These are phyloP conservation scores for Elongisporangium prolatum DNA, from an alignment of 352 stramenopile species.

Conservation along the genomic window DNA sequence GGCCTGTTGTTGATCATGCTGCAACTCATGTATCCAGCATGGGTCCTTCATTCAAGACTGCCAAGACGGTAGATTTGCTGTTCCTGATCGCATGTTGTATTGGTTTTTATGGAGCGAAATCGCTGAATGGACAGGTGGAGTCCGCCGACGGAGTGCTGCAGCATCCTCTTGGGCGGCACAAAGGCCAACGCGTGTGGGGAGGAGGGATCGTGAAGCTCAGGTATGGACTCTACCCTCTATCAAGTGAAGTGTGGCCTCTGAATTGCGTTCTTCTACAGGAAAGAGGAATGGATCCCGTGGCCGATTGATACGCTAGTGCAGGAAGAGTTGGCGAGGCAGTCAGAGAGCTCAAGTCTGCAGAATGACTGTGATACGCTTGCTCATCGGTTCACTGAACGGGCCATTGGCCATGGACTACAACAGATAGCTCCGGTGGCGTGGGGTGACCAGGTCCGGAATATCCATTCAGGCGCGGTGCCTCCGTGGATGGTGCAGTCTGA, in stretches of 20 bases:
- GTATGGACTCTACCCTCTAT: slow-evolving; percentile 6
- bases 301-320: slow-evolving; percentile 52
- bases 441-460: slow-evolving; percentile 40
- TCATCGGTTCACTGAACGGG: slow-evolving; percentile 48
- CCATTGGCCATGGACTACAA: slow-evolving; percentile 32
- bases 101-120: background rate
- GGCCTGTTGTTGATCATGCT: background rate
- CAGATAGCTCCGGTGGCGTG: slow-evolving; percentile 38
- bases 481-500: slow-evolving; percentile 71
- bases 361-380: slow-evolving; percentile 3
- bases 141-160: slow-evolving; percentile 40
- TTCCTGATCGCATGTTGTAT: background rate
- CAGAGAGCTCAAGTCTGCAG: background rate
- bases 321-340: slow-evolving; percentile 24
- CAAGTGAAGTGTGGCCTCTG: too few species aligned
- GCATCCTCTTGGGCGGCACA: slow-evolving; percentile 41
- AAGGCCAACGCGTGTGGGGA: slow-evolving; percentile 56
- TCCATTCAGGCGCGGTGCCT: slow-evolving; percentile 58
- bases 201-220: slow-evolving; percentile 53
- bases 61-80: background rate
- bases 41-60: background rate
- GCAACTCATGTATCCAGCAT: background rate
- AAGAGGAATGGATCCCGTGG: slow-evolving; percentile 45
- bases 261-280: slow-evolving; percentile 11
- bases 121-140: slow-evolving; percentile 8